phyloP scores from a whole-genome alignment of 768 basidiomycete genomes.

The Calocera viscosa region DNA sequence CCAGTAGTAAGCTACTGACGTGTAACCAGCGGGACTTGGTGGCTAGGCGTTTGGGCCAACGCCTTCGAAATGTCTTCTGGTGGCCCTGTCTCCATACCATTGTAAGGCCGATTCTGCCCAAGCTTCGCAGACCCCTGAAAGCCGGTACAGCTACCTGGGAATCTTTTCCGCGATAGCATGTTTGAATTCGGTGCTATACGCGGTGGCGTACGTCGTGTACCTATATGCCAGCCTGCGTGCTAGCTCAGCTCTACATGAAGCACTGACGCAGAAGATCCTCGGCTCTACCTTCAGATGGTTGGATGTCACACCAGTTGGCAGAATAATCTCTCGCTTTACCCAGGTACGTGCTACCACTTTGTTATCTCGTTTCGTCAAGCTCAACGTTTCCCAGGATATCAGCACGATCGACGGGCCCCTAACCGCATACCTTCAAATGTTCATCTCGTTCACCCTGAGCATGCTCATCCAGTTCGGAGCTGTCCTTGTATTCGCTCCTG shows the following conservation, averaged over 20 bases:
- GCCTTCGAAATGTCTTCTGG: background rate
- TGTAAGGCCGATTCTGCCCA: background rate
- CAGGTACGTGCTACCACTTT: background rate
- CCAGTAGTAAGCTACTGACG: background rate
- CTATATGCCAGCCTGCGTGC: background rate
- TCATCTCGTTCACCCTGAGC: conserved; percentile 17
- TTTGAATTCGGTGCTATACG: background rate
- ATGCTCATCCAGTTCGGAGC: conserved; percentile 19
- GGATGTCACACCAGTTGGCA: conserved; percentile 19
- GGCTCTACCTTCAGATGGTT: conserved; percentile 15
- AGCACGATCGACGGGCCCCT: conserved; percentile 13
- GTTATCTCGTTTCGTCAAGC: background rate
- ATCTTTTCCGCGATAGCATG: background rate
- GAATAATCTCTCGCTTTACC: conserved; percentile 21
- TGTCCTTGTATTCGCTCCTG: conserved; percentile 16
- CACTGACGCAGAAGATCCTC: background rate
- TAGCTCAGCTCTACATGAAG: background rate
- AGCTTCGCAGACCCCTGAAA: no score
- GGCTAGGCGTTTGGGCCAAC: background rate
- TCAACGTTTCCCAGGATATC: conserved; percentile 10
- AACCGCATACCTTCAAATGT: background rate
- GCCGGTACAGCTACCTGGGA: background rate
- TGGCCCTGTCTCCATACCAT: background rate
- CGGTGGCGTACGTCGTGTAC: background rate
- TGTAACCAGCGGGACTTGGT: background rate